Evolutionary conservation across 106 monocot genomes (phyloP).

Genomic region (Dendrobium officinale): DNA sequence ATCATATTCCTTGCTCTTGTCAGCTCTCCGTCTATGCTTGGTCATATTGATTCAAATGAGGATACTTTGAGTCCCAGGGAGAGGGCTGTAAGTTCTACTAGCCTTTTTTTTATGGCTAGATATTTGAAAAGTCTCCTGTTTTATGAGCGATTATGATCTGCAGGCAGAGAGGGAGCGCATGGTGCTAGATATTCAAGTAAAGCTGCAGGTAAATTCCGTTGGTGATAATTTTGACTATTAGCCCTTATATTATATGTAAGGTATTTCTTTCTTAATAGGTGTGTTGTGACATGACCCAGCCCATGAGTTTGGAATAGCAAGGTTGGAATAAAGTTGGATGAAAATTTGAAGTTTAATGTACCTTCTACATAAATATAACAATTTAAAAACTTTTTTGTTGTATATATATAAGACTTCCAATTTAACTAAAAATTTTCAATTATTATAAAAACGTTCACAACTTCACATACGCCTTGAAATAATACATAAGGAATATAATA

Average conservation of each 20-base stretch:
- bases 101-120: not conserved
- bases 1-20: not conserved
- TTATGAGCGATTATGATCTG: not conserved
- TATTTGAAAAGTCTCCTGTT: not conserved
- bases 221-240: not conserved
- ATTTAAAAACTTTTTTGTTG: no score
- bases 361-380: no score
- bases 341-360: no score
- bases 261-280: not conserved
- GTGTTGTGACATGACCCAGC: not conserved
- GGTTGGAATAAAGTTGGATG: no score
- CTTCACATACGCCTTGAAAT: no score
- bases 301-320: no score
- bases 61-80: constrained; percentile 82
- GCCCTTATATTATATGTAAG: not conserved
- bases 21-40: constrained; percentile 46
- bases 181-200: constrained; percentile 99
- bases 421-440: no score
- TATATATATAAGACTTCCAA: no score
- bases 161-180: constrained; percentile 98
- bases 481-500: no score
- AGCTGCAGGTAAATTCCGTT: constrained; percentile 67
- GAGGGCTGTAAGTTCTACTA: constrained; percentile 61
- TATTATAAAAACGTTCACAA: no score
- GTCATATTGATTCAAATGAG: constrained; percentile 36